Conservation (phyloP, 148 eudicot species). For the Silene uniflora region DNA sequence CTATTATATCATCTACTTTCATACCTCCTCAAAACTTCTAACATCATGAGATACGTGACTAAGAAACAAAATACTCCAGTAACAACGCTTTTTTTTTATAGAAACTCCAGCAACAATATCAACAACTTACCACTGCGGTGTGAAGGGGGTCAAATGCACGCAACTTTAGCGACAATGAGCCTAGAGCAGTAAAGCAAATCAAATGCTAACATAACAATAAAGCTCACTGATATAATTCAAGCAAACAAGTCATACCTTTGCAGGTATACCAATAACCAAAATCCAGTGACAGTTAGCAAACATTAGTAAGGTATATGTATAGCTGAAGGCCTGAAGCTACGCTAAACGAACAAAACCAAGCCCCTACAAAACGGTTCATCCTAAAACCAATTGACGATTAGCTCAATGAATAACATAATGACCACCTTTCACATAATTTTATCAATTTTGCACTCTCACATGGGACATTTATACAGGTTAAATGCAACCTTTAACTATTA, state of each 20-base stretch:
- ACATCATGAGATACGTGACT: neutral
- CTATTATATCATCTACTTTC: too few species aligned
- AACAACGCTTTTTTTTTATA: neutral
- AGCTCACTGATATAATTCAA: too few species aligned
- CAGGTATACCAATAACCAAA: neutral
- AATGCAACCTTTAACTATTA: too few species aligned
- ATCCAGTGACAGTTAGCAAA: constrained; percentile 3
- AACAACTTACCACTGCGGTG: neutral
- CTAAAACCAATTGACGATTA: too few species aligned
- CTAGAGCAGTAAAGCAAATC: too few species aligned
- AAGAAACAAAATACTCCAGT: neutral
- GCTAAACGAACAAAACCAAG: neutral
- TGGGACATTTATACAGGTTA: too few species aligned
- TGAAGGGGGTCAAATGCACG: neutral
- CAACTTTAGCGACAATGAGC: neutral
- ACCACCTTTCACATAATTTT: too few species aligned
- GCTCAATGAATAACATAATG: too few species aligned
- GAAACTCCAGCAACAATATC: neutral
- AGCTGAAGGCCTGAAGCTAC: neutral
- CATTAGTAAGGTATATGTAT: neutral
- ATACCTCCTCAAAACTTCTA: too few species aligned
- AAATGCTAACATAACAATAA: neutral
- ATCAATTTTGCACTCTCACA: too few species aligned
- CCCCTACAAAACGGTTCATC: too few species aligned
- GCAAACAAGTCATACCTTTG: too few species aligned